Evolutionary conservation across 306 rosid species (phyloP).

Genomic region (Ormosia emarginata): DNA sequence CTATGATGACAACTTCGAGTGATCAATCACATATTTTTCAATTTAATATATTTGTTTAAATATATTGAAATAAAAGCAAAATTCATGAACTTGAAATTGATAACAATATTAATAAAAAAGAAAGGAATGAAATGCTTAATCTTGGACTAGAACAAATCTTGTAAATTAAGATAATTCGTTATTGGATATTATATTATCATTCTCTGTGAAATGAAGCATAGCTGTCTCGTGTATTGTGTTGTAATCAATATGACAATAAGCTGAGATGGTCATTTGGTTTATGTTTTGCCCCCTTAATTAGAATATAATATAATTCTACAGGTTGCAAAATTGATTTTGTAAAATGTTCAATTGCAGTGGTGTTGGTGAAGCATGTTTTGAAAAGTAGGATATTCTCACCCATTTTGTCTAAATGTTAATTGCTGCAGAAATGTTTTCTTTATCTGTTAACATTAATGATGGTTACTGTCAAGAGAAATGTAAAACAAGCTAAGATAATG

Average conservation of each 20-base stretch:
- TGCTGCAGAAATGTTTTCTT: not conserved
- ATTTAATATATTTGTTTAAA: conserved; percentile 1
- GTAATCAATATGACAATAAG: not conserved
- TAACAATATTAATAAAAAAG: not conserved
- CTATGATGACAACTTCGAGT: not conserved
- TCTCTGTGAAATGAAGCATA: not conserved
- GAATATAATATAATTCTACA: not conserved
- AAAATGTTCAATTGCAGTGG: not conserved
- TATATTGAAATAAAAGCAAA: not conserved
- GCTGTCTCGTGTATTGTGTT: not conserved
- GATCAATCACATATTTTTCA: conserved; percentile 6
- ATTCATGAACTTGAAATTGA: not conserved
- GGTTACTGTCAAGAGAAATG: not conserved
- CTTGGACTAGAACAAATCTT: not conserved
- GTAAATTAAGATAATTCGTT: not conserved
- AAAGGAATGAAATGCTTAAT: not conserved
- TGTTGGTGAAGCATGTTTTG: not conserved
- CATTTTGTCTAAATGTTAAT: not conserved
- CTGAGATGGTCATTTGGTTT: not conserved
- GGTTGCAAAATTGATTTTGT: not conserved
- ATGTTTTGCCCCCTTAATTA: not conserved
- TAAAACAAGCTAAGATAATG: not conserved
- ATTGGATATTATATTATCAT: not conserved
- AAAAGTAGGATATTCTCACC: not conserved
- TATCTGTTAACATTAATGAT: not conserved